These are phyloP conservation scores for Xylona heveae DNA, from an alignment of 495 filamentous ascomycete species.

Conservation along the genomic window DNA sequence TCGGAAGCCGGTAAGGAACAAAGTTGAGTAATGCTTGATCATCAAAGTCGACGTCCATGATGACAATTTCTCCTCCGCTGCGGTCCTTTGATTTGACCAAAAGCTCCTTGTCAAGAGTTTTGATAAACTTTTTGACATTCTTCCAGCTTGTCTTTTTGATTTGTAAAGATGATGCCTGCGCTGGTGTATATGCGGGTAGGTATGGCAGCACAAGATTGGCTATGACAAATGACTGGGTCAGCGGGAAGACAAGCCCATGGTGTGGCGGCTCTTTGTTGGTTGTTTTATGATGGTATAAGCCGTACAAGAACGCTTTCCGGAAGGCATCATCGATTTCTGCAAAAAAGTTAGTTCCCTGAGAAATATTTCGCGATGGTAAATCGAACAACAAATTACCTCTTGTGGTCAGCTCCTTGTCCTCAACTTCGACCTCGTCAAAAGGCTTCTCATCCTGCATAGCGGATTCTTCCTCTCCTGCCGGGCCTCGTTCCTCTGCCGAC, in stretches of 20 bases:
- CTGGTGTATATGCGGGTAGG: constrained; percentile 34
- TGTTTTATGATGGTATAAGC: constrained; percentile 28
- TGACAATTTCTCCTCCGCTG: constrained; percentile 40
- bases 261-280: constrained; percentile 29
- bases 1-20: constrained; percentile 40
- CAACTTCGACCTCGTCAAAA: constrained; percentile 13
- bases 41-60: constrained; percentile 45
- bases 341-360: constrained; percentile 2
- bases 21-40: constrained; percentile 32
- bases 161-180: constrained; percentile 33
- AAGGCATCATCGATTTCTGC: constrained; percentile 51
- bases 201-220: constrained; percentile 45
- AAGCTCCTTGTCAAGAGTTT: constrained; percentile 40
- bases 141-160: constrained; percentile 65
- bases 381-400: constrained; percentile 22
- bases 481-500: constrained; percentile 8
- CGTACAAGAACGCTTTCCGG: constrained; percentile 44
- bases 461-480: constrained; percentile 10
- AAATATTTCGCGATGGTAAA: not conserved
- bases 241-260: constrained; percentile 35
- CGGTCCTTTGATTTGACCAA: constrained; percentile 46
- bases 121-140: constrained; percentile 54
- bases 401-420: constrained; percentile 29
- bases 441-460: constrained; percentile 13
- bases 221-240: constrained; percentile 43